A percentile compares a stretch with the other conserved stretches of the same genome.
These are phyloP conservation scores for Aphanomyces cochlioides DNA, from an alignment of 352 stramenopile species.

Conservation along the genomic window DNA sequence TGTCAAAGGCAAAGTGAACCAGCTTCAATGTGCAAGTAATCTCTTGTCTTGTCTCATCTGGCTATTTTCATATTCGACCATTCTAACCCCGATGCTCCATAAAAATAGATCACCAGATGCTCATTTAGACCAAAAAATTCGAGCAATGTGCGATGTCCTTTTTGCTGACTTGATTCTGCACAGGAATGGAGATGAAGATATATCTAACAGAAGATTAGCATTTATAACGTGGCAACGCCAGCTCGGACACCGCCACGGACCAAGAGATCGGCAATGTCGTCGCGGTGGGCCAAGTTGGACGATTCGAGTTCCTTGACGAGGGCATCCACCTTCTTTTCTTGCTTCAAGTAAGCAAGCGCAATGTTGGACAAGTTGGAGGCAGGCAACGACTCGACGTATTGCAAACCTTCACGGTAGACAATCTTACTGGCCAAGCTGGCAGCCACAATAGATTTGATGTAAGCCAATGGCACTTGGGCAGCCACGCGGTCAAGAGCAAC, in stretches of 20 bases:
- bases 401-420: conserved; percentile 96
- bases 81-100: too few relatives aligned
- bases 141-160: too few relatives aligned
- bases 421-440: conserved; percentile 95
- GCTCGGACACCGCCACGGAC: conserved; percentile 69
- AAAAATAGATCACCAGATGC: too few relatives aligned
- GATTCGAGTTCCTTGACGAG: conserved; percentile 68
- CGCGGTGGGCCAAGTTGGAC: conserved; percentile 51
- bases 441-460: conserved; percentile 96
- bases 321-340: conserved; percentile 90
- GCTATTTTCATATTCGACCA: too few relatives aligned
- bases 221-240: conserved; percentile 34
- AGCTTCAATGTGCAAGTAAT: too few relatives aligned
- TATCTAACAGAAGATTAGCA: too few relatives aligned
- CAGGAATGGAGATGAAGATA: too few relatives aligned
- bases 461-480: conserved; percentile 90
- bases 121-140: too few relatives aligned
- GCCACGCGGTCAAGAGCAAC: conserved; percentile 91
- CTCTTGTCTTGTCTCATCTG: too few relatives aligned
- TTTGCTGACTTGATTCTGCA: too few relatives aligned
- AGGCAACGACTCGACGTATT: conserved; percentile 93
- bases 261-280: conserved; percentile 72
- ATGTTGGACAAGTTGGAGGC: conserved; percentile 87
- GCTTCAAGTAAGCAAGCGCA: conserved; percentile 92
- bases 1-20: too few relatives aligned